Percentiles rank a stretch among this genome's conserved stretches.
Evolutionary conservation across 306 rosid genomes (phyloP).

Genomic region (Citrullus mucosospermus): DNA sequence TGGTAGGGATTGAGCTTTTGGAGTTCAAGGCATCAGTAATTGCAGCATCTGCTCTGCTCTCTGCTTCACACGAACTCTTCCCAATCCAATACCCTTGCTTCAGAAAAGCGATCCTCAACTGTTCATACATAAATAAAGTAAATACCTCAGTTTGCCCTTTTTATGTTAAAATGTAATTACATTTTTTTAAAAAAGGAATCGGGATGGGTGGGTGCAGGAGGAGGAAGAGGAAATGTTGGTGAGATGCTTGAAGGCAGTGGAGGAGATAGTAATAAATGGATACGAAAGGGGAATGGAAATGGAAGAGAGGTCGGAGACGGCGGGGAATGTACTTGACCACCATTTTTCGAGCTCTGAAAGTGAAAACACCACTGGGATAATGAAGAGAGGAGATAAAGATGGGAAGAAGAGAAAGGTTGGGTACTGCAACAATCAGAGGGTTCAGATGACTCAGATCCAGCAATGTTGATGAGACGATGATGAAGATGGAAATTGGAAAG

Average conservation of each 20-base stretch:
- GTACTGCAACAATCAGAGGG: conserved; percentile 23
- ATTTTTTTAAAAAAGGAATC: not conserved
- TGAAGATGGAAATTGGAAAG: conserved; percentile 15
- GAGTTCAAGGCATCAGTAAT: conserved; percentile 73
- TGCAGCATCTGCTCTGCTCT: conserved; percentile 71
- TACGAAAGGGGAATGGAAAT: conserved; percentile 34
- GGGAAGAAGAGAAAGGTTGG: conserved; percentile 39
- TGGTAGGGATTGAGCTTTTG: conserved; percentile 58
- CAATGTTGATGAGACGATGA: conserved; percentile 11
- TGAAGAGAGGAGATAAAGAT: conserved; percentile 26
- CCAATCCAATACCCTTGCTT: conserved; percentile 74
- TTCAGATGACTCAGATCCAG: conserved; percentile 30
- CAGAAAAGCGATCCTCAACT: conserved; percentile 38
- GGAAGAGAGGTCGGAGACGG: conserved; percentile 48
- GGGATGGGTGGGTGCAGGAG: conserved; percentile 1
- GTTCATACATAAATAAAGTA: conserved; percentile 59
- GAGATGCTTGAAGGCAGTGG: conserved; percentile 40
- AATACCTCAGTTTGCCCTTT: not conserved
- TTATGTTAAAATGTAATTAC: not conserved
- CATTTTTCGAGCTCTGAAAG: conserved; percentile 64
- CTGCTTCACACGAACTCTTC: conserved; percentile 61
- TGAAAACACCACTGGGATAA: conserved; percentile 27
- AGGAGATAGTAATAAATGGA: conserved; percentile 39
- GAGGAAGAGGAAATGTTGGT: conserved; percentile 23
- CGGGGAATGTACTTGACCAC: conserved; percentile 71